phyloP scores from a whole-genome alignment of 2,329 filamentous ascomycete genomes.

The Didymella lethalis region DNA sequence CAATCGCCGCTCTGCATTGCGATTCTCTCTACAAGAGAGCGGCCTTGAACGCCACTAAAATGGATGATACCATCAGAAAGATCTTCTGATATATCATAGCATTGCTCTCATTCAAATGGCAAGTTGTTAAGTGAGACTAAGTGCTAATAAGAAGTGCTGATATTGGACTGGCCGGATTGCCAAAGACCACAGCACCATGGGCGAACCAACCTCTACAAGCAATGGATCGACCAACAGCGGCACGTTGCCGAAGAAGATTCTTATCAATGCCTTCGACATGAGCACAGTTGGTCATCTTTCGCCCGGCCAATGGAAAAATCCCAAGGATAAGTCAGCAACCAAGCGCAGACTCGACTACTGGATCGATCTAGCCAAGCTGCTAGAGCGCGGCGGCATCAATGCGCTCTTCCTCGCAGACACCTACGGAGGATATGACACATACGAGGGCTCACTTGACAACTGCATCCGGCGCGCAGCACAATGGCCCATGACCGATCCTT shows the following conservation, averaged over 20 bases:
- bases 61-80: neutral
- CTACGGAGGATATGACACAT: constrained; percentile 55
- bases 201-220: neutral
- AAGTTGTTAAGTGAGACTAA: too few species aligned
- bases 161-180: too few species aligned
- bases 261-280: neutral
- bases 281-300: neutral
- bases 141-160: too few species aligned
- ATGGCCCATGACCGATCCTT: neutral
- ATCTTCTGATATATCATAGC: neutral
- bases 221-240: neutral
- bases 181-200: neutral
- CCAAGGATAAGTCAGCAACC: constrained; percentile 56
- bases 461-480: neutral
- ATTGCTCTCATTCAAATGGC: neutral
- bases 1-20: neutral
- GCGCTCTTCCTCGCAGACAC: constrained; percentile 72
- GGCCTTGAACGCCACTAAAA: neutral
- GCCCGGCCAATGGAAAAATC: neutral
- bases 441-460: neutral
- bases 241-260: neutral
- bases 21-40: neutral
- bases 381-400: constrained; percentile 70
- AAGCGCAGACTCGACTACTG: constrained; percentile 69
- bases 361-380: constrained; percentile 68